phyloP scores from a whole-genome alignment of 805 yeast species.

The Dipodascopsis tothii region DNA sequence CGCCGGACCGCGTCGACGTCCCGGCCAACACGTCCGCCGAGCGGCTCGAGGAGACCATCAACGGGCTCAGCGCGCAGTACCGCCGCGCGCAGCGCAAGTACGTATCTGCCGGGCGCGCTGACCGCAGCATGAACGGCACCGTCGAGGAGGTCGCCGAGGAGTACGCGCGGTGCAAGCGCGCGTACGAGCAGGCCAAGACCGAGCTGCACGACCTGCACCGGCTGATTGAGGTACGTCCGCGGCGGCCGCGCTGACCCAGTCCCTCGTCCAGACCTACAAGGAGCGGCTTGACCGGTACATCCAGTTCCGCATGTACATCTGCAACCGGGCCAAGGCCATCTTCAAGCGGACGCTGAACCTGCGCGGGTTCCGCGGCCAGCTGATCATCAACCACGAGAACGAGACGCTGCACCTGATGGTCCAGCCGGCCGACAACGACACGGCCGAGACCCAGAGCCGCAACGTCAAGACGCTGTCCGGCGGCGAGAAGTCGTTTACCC shows the following conservation, averaged over 20 bases:
- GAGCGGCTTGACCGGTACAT: slow-evolving; percentile 17
- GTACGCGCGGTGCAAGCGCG: slow-evolving; percentile 7
- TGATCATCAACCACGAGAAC: slow-evolving; percentile 50
- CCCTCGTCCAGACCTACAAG: slow-evolving; percentile 6
- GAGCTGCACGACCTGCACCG: slow-evolving; percentile 8
- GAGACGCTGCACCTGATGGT: slow-evolving; percentile 25
- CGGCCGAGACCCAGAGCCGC: slow-evolving; percentile 39
- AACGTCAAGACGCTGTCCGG: slow-evolving; percentile 84
- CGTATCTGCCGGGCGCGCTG: background rate
- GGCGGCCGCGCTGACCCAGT: background rate
- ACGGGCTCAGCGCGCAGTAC: background rate
- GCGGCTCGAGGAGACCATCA: background rate
- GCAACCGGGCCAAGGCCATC: slow-evolving; percentile 20
- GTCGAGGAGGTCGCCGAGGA: slow-evolving; percentile 17
- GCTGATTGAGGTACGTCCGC: slow-evolving; percentile 1
- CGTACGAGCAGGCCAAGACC: slow-evolving; percentile 9
- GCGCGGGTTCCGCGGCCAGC: slow-evolving; percentile 67
- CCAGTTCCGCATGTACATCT: slow-evolving; percentile 20
- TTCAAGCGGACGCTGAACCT: slow-evolving; percentile 35
- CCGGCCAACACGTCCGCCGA: background rate
- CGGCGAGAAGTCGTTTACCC: slow-evolving; percentile 93
- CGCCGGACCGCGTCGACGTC: background rate
- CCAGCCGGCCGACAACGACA: slow-evolving; percentile 20
- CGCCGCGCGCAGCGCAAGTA: background rate
- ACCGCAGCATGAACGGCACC: background rate